Conservation (phyloP, 345 rosid species). For the Gossypium longicalyx region DNA sequence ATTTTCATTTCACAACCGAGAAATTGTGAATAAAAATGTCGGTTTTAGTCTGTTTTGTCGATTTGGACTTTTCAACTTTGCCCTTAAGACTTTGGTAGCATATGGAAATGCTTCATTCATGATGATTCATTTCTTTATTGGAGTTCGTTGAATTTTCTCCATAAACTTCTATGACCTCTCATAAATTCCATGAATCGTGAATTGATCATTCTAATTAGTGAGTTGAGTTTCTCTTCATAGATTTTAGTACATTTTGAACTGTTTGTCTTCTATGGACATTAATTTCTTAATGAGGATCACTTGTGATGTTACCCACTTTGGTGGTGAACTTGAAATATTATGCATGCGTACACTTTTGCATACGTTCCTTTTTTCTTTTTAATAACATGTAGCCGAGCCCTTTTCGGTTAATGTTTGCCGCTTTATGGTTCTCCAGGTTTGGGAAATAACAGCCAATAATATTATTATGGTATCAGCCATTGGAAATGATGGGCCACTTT, state of each 20-base stretch:
- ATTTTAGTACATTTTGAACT: not conserved
- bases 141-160: not conserved
- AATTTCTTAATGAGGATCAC: not conserved
- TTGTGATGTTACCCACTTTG: not conserved
- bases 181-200: not conserved
- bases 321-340: not conserved
- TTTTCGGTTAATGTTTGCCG: constrained; percentile 3
- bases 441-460: constrained; percentile 99
- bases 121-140: not conserved
- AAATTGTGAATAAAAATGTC: not conserved
- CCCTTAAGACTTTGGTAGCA: not conserved
- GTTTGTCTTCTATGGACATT: not conserved
- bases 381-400: constrained; percentile 8
- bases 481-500: constrained; percentile 99
- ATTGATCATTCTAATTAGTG: not conserved
- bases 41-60: not conserved
- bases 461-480: constrained; percentile 99
- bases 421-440: constrained; percentile 52
- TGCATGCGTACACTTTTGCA: not conserved
- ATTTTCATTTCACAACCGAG: not conserved
- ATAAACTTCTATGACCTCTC: not conserved
- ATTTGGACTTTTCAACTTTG: not conserved
- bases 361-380: not conserved
- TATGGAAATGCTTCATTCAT: not conserved
- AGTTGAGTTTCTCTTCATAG: not conserved